Evolutionary conservation across 345 rosid genomes (phyloP), one percentile per base, ranked within the genome.

Genomic region (Lumnitzera littorea): DNA sequence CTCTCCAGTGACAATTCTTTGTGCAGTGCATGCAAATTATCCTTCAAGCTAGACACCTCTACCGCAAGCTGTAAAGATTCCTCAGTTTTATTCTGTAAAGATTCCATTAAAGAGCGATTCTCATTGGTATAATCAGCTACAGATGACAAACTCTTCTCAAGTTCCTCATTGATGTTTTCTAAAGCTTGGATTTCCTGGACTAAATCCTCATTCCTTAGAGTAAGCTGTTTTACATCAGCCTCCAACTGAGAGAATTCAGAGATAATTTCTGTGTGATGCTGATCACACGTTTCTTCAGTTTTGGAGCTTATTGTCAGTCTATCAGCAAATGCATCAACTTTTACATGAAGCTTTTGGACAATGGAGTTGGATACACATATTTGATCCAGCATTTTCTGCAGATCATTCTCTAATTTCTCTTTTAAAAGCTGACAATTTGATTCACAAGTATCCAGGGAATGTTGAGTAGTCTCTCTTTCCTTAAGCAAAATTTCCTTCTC

Each of bases 321-420:
- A 55, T 72, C 75, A 62, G 80, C 74, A 64, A 87, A 51, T 67
- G 74, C 70, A 66, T 89, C 96, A 51, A 79, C 60, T 67, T 79
- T 72, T 68, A 62, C 73, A 75, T 86, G 91, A 73, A 87, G 88
- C 71, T 82, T 87, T 72, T 80, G 76, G 58, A 76, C 61, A 62
- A 72, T 55, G 27, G 72, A 61, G 74, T 68, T 72, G 61, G 88
- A 85, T 48, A 55, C 72, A 68, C 75, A 76, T 29, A 85, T 69
- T 66, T 81, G 84, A 58, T 72, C 68, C 15, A 70, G 74, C 63
- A 82, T 66, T 71, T 68, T 68, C 17, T 57, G 68, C 57, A 74
- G 10, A 63, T 80, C 87, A 64, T 62, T 64, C 62, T 81, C 85
- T 54, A 74, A 78, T 73, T 73, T 81, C 78, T 75, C 73, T 74